phyloP scores from a whole-genome alignment of 345 rosid genomes.

The Draba incana region DNA sequence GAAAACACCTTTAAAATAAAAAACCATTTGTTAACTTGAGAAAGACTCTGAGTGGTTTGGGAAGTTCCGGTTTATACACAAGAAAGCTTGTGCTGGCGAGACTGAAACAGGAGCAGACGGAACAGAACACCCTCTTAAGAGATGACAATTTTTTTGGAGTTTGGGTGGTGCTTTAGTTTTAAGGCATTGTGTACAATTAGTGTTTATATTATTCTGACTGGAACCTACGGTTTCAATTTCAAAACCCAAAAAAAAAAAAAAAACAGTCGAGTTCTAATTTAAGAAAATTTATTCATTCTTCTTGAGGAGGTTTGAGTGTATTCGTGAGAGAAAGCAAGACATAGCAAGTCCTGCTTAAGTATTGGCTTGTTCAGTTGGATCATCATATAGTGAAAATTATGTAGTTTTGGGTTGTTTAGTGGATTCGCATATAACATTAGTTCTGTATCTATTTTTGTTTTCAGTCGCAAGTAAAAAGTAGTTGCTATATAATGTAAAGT shows the following conservation, averaged over 20 bases:
- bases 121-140: not conserved
- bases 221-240: slow-evolving; percentile 16
- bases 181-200: slow-evolving; percentile 43
- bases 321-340: not conserved
- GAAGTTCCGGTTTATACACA: slow-evolving; percentile 27
- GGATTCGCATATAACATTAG: too few relatives aligned
- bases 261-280: slow-evolving; percentile 30
- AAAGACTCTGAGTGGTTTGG: slow-evolving; percentile 28
- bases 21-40: slow-evolving; percentile 5
- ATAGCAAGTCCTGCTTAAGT: slow-evolving; percentile 11
- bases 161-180: slow-evolving; percentile 29
- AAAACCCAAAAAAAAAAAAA: not conserved
- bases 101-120: slow-evolving; percentile 18
- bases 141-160: slow-evolving; percentile 34
- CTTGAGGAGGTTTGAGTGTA: slow-evolving; percentile 25
- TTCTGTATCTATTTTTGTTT: not conserved
- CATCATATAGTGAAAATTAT: slow-evolving; percentile 1
- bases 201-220: slow-evolving; percentile 42
- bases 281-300: slow-evolving; percentile 32
- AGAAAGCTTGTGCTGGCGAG: slow-evolving; percentile 41
- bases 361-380: slow-evolving; percentile 7
- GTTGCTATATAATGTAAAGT: too few relatives aligned
- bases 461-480: not conserved
- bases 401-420: slow-evolving; percentile 7
- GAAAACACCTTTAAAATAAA: slow-evolving; percentile 26